Base-by-base conservation (phyloP, 164 flowering plant species). In the Stephania japonica region DNA sequence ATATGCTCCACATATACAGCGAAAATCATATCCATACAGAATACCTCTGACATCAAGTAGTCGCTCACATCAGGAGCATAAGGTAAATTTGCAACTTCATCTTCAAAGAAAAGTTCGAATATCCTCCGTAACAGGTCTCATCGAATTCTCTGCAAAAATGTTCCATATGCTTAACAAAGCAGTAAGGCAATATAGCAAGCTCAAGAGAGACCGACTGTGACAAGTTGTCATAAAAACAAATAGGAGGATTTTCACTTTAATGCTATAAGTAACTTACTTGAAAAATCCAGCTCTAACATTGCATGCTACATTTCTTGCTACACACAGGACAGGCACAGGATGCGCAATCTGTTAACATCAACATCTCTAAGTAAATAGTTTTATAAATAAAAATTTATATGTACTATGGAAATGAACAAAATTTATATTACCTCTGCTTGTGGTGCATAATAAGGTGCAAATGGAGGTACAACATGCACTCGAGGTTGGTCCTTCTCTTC, bases 281-380 rank as follows among this genome's bases (percentile, higher is more conserved):
- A 93, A 96, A 77, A 91, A 96, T 61, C 87, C 90, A 66, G 91
- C 98, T 77, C 99, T 86, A 76, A 90, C 97, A 83, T 92, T 92
- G 90, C 98, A 93, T 72, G 98, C 97, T 75, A 96, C 97, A 86
- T 96, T 96, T 80, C 99, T 88, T 72, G 98, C 99, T 63, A 96
- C 97, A 79, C 98, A 92, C 2, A 96, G 83, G 56, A 96, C 90
- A 50, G 99, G 97, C 79, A 96, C 97, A 70, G 89, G 87, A 88
- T 80, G 87, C 76, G 95, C 94, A 65, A 84, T 89, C 99, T 96
- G 71, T 26, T 59, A 69, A 72, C 32, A 32, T 32, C 38, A 67
- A 65, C 44, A 69, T 21, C 59, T 7, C 42, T 38, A 16, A 16
- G 38, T 19, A 24, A 4, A 26, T 24, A 44, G 70, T 44, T 27